Percentiles rank a stretch among this genome's conserved stretches.
phyloP scores from a whole-genome alignment of 2,329 filamentous ascomycete genomes.

The Microthyrium microscopicum region DNA sequence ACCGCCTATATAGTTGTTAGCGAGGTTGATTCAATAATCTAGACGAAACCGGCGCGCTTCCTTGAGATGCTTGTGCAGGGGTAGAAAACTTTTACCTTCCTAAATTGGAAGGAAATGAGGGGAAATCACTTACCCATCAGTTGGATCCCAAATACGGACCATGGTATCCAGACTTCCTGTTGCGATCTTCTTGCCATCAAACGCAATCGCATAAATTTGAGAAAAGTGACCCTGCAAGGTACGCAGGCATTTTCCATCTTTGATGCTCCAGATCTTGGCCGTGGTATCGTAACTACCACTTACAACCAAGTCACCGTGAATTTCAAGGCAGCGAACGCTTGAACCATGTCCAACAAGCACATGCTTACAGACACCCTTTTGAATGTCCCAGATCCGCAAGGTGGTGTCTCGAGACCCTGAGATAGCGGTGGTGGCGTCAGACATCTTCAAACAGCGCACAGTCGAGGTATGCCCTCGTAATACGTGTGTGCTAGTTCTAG shows the following conservation, averaged over 20 bases:
- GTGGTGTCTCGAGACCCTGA: conserved; percentile 93
- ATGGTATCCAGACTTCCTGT: conserved; percentile 95
- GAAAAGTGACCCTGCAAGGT: conserved; percentile 91
- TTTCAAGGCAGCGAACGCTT: conserved; percentile 86
- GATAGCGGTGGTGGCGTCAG: conserved; percentile 81
- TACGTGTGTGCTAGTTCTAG: conserved; percentile 12
- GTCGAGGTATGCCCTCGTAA: conserved; percentile 92
- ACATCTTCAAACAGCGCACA: conserved; percentile 95
- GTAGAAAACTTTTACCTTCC: too few species aligned
- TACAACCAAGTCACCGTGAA: conserved; percentile 93
- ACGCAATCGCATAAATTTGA: conserved; percentile 96
- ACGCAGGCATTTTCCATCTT: conserved; percentile 78
- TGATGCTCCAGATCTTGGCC: conserved; percentile 94
- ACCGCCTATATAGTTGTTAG: conserved; percentile 31
- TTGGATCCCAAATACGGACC: conserved; percentile 90
- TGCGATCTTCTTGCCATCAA: conserved; percentile 83
- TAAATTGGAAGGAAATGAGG: conserved; percentile 9
- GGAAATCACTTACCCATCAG: conserved; percentile 49
- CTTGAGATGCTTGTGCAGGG: too few species aligned
- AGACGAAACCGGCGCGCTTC: too few species aligned
- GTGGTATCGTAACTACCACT: conserved; percentile 97
- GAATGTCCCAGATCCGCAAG: conserved; percentile 85
- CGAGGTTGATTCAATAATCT: not conserved
- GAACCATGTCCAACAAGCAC: conserved; percentile 90
- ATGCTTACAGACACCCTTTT: conserved; percentile 73